Conservation (phyloP, 169 alveolate genomes). For the Perkinsus olseni region DNA sequence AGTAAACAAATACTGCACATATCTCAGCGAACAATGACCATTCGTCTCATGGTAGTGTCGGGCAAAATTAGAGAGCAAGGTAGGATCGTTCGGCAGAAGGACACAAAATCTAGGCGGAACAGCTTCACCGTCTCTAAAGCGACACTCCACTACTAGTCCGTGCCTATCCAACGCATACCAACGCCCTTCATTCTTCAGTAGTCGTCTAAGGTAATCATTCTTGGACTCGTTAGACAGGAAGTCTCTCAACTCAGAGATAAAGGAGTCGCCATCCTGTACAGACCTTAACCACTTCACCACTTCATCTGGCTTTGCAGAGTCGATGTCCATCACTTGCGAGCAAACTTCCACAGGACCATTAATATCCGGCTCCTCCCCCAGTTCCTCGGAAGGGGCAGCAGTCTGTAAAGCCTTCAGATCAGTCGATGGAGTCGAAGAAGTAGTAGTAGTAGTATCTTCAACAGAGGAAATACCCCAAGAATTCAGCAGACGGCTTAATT, state of each 20-base stretch:
- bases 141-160: not conserved
- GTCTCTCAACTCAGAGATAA: not conserved
- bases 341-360: not conserved
- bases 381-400: not conserved
- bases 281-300: not conserved
- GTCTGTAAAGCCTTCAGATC: too few relatives aligned
- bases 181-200: not conserved
- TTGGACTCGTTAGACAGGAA: not conserved
- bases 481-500: too few relatives aligned
- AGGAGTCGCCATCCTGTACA: not conserved
- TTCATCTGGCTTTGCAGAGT: not conserved
- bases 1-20: not conserved
- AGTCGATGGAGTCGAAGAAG: too few relatives aligned
- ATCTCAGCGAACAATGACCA: not conserved
- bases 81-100: not conserved
- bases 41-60: not conserved
- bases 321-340: not conserved
- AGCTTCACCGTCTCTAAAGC: not conserved
- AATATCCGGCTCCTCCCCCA: not conserved
- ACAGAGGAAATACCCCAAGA: too few relatives aligned
- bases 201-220: not conserved
- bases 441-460: too few relatives aligned
- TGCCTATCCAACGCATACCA: not conserved
- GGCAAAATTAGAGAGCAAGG: not conserved
- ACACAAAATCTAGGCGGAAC: not conserved